Conservation (phyloP, 169 alveolate species). For the Eimeria necatrix region DNA sequence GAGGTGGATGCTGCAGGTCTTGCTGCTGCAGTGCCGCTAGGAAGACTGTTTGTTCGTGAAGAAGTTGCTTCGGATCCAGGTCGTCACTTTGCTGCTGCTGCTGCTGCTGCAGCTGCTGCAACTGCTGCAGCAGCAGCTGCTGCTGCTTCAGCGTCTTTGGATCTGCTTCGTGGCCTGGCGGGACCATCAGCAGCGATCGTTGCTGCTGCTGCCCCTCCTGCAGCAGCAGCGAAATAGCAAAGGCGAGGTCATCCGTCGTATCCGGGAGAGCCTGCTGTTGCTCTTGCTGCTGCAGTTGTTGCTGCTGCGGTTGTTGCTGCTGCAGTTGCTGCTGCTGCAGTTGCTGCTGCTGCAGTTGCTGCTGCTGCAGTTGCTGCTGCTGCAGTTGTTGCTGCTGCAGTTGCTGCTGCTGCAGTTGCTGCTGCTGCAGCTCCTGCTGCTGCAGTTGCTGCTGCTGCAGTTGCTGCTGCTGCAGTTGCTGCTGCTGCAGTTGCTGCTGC, state of each 20-base stretch:
- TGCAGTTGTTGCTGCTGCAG: no score
- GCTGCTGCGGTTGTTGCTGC: conserved; percentile 33
- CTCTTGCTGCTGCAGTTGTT: conserved; percentile 26
- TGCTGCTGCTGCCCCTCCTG: conserved; percentile 43
- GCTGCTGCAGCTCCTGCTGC: conserved; percentile 33
- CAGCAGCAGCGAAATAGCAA: conserved; percentile 1
- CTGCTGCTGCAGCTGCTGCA: conserved; percentile 52
- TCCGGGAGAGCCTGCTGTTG: conserved; percentile 15
- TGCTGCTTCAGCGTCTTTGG: conserved; percentile 49
- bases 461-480: not conserved
- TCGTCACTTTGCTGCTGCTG: conserved; percentile 5
- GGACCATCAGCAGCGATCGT: not conserved
- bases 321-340: conserved; percentile 35
- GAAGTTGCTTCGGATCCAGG: not conserved
- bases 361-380: conserved; percentile 19
- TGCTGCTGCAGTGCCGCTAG: conserved; percentile 15
- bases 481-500: not conserved
- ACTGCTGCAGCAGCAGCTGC: conserved; percentile 35
- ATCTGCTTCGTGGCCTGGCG: conserved; percentile 31
- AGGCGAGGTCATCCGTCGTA: conserved; percentile 18
- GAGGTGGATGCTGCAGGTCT: not conserved
- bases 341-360: conserved; percentile 39
- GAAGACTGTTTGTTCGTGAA: conserved; percentile 7
- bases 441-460: not conserved
- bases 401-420: no score